Evolutionary conservation across 495 filamentous ascomycete genomes (phyloP).

Genomic region (Penicillium steckii): DNA sequence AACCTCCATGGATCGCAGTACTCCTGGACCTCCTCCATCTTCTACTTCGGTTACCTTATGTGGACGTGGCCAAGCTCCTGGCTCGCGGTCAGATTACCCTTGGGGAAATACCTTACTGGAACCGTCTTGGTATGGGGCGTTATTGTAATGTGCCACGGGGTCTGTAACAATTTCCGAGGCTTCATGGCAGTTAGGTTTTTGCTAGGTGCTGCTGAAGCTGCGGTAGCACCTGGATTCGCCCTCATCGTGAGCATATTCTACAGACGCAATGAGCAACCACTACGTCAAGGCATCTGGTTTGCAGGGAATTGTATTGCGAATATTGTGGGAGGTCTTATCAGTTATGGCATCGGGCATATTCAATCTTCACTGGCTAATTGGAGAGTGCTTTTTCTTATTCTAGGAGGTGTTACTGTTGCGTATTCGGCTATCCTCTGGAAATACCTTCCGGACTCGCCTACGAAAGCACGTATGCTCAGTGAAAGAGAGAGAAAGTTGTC

Average conservation of each 20-base stretch:
- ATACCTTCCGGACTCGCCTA: constrained; percentile 50
- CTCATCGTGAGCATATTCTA: constrained; percentile 58
- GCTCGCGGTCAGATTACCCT: constrained; percentile 51
- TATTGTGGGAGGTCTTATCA: constrained; percentile 55
- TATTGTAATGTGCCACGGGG: constrained; percentile 32
- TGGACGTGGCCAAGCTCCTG: constrained; percentile 50
- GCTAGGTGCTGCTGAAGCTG: constrained; percentile 25
- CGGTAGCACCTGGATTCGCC: constrained; percentile 36
- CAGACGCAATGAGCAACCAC: constrained; percentile 48
- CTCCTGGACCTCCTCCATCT: constrained; percentile 44
- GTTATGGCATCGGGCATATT: constrained; percentile 52
- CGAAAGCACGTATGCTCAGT: constrained; percentile 44
- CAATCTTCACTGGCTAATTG: constrained; percentile 34
- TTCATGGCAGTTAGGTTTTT: constrained; percentile 45
- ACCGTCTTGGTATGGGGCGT: constrained; percentile 15
- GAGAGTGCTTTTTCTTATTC: constrained; percentile 43
- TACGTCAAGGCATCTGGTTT: constrained; percentile 42
- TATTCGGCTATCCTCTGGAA: constrained; percentile 39
- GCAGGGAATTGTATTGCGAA: constrained; percentile 38
- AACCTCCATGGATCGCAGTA: constrained; percentile 41
- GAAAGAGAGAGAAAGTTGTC: constrained; percentile 36
- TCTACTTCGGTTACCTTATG: constrained; percentile 51
- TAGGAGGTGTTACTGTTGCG: constrained; percentile 38
- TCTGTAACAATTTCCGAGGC: constrained; percentile 43
- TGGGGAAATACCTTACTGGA: constrained; percentile 44